Conservation (phyloP, 176 grass and related monocot species). For the Carex parvula region DNA sequence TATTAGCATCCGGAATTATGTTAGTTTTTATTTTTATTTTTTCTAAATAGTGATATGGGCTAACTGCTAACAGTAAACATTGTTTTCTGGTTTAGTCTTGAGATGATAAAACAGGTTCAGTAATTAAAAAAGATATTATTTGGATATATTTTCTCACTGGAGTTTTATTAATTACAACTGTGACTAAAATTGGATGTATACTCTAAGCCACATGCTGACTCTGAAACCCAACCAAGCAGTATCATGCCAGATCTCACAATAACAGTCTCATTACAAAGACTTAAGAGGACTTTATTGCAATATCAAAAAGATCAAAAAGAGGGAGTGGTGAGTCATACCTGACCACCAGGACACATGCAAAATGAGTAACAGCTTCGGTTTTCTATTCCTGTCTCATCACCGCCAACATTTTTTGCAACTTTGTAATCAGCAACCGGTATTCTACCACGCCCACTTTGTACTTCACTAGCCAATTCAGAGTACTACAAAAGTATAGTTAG, state of each 20-base stretch:
- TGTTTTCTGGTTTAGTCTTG: neutral
- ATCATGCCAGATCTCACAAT: neutral
- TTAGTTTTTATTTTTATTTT: neutral
- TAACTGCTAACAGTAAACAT: neutral
- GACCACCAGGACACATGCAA: constrained; percentile 99
- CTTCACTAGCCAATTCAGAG: constrained; percentile 76
- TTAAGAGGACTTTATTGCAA: neutral
- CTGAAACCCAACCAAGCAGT: neutral
- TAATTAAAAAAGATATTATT: neutral
- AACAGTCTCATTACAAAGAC: neutral
- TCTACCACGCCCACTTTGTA: constrained; percentile 75
- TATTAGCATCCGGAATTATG: neutral
- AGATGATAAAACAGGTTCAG: neutral
- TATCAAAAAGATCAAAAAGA: neutral
- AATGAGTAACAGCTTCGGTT: constrained; percentile 86
- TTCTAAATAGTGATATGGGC: neutral
- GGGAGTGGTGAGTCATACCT: constrained; percentile 28
- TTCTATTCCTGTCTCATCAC: constrained; percentile 30
- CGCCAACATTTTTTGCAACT: constrained; percentile 57
- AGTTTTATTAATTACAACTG: neutral
- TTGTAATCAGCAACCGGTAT: constrained; percentile 99
- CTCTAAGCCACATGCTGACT: neutral
- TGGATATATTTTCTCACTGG: neutral
- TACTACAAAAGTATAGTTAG: constrained; percentile 49
- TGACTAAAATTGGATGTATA: neutral